Evolutionary conservation across 768 basidiomycete genomes (phyloP), one percentile per base, ranked within the genome.

Genomic region (Rhodotorula diobovata): DNA sequence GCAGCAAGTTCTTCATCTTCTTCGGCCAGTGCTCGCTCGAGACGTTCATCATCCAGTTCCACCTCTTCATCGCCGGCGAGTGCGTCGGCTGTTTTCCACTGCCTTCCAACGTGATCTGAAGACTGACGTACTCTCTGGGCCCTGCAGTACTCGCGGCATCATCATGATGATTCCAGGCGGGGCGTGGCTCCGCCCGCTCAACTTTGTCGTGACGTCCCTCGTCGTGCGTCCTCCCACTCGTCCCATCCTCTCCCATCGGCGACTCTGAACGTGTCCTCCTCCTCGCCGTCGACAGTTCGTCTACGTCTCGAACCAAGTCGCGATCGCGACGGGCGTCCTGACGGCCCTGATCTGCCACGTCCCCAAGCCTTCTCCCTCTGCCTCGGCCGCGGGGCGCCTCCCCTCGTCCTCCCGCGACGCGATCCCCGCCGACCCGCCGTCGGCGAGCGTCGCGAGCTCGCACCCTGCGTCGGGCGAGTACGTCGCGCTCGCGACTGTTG

Each of bases 21-120:
- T 84, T 94, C 62, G 93, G 93, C 51, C 87, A 83, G 78, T 93
- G 90, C 64, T 93, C 91, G 10, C 84, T 95, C 64, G 93, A 96
- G 81, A 89, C 91, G 0, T 96, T 93, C 80, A 89, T 94, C 77
- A 85, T 94, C 68, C 92, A 95, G 78, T 94, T 88, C 79, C 91
- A 91, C 76, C 62, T 70, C 23, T 74, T 72, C 50, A 75, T 75
- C 58, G 70, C 74, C 16, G 74, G 66, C 56, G 71, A 72, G 71
- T 72, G 56, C 58, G 66, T 67, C 34, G 18, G 21, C 32, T 56
- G 15, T 71, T 18, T 64, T 23, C 46, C 56, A 81, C 77, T 81
- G 90, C 55, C 93, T 90, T 90, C 83, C 93, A 89, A 84, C 8
- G 90, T 93, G 76, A 90, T 88, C 43, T 89, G 89, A 79, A 89